Evolutionary conservation across 2,329 filamentous ascomycete genomes (phyloP).

Genomic region (Ascomycota sp.): DNA sequence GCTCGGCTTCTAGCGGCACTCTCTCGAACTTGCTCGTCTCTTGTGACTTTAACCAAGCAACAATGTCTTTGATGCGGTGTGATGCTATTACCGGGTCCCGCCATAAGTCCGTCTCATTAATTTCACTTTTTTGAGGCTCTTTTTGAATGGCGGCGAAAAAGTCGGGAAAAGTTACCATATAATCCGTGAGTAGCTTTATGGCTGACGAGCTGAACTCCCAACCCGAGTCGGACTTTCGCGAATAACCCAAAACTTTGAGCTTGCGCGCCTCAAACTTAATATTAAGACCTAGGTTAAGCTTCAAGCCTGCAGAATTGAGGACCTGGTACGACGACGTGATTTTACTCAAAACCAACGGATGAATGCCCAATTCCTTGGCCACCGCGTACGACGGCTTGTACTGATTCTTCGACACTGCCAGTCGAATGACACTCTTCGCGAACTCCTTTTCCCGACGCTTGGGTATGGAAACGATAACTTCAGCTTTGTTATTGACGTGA

Average conservation of each 20-base stretch:
- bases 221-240: slow-evolving; percentile 62
- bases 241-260: slow-evolving; percentile 88
- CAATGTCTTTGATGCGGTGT: slow-evolving; percentile 78
- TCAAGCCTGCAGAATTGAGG: slow-evolving; percentile 52
- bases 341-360: slow-evolving; percentile 79
- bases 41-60: slow-evolving; percentile 75
- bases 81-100: slow-evolving; percentile 49
- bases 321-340: slow-evolving; percentile 90
- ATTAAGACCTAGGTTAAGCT: slow-evolving; percentile 82
- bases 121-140: slow-evolving; percentile 71
- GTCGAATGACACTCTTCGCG: slow-evolving; percentile 48
- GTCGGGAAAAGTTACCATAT: slow-evolving; percentile 87
- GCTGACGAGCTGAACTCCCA: slow-evolving; percentile 93
- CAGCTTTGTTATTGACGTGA: slow-evolving; percentile 54
- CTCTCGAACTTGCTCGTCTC: slow-evolving; percentile 84
- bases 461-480: slow-evolving; percentile 55
- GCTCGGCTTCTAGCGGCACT: slow-evolving; percentile 90
- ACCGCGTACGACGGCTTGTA: slow-evolving; percentile 84
- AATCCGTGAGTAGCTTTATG: slow-evolving; percentile 59
- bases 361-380: slow-evolving; percentile 59
- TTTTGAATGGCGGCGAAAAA: slow-evolving; percentile 79
- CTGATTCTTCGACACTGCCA: slow-evolving; percentile 47
- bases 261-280: slow-evolving; percentile 94
- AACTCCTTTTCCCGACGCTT: slow-evolving; percentile 66
- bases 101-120: slow-evolving; percentile 74